phyloP scores from a whole-genome alignment of 805 yeast genomes.

The Saccharomycopsis lassenensis region DNA sequence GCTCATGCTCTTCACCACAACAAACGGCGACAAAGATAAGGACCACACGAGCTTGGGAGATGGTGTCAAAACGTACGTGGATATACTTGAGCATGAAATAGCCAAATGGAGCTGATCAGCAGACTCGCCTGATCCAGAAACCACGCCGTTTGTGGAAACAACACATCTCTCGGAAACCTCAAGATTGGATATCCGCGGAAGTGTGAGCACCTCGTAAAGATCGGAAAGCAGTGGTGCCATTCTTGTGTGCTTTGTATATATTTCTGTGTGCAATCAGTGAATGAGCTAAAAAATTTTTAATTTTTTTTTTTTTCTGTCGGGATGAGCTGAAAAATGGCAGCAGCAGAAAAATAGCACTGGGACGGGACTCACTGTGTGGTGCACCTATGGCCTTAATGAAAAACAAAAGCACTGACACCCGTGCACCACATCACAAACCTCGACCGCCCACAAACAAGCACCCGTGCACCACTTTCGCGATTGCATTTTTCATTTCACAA shows the following conservation, averaged over 20 bases:
- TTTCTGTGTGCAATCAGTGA: too few species aligned
- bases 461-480: too few species aligned
- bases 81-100: conserved; percentile 14
- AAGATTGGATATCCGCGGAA: conserved; percentile 17
- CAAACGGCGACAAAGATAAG: conserved; percentile 36
- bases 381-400: too few species aligned
- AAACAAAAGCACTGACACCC: too few species aligned
- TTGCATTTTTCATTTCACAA: too few species aligned
- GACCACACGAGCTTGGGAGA: conserved; percentile 45
- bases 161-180: conserved; percentile 8
- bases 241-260: background rate
- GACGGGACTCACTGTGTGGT: too few species aligned
- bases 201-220: conserved; percentile 13
- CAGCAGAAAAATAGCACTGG: too few species aligned
- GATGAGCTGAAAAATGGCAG: too few species aligned
- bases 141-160: conserved; percentile 1
- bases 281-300: too few species aligned
- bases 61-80: conserved; percentile 35
- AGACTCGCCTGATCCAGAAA: background rate
- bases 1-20: conserved; percentile 25
- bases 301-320: too few species aligned
- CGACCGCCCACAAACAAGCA: too few species aligned
- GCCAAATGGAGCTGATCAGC: conserved; percentile 7
- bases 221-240: conserved; percentile 12
- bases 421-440: too few species aligned